Percentiles rank a stretch among this genome's conserved stretches.
Evolutionary conservation across 2,329 filamentous ascomycete genomes (phyloP).

Genomic region (Scorias spongiosa): DNA sequence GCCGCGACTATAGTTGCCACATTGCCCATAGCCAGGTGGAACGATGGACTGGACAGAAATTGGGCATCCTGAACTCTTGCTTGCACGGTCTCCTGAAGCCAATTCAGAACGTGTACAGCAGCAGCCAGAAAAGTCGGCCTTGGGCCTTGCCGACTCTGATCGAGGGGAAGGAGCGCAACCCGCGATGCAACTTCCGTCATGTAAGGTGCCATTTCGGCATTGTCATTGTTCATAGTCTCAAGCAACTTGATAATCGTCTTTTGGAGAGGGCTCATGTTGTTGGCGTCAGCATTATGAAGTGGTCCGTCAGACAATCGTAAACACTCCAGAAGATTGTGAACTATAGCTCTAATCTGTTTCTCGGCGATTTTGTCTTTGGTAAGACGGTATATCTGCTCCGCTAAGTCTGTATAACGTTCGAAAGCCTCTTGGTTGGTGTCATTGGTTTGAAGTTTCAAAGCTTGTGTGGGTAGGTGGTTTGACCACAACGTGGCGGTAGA

Average conservation of each 20-base stretch:
- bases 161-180: conserved; percentile 56
- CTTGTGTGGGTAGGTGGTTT: conserved; percentile 12
- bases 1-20: conserved; percentile 55
- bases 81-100: conserved; percentile 44
- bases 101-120: conserved; percentile 64
- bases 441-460: conserved; percentile 3
- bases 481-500: conserved; percentile 18
- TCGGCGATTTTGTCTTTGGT: conserved; percentile 48
- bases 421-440: conserved; percentile 58
- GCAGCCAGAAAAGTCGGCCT: conserved; percentile 79
- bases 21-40: conserved; percentile 40
- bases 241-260: conserved; percentile 52
- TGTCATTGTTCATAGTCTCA: conserved; percentile 51
- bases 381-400: conserved; percentile 65
- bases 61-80: not conserved
- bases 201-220: conserved; percentile 48
- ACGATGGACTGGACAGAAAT: not conserved
- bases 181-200: conserved; percentile 55
- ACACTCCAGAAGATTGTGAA: conserved; percentile 54
- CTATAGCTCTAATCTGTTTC: conserved; percentile 49
- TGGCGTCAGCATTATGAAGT: conserved; percentile 55
- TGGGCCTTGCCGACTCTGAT: conserved; percentile 15
- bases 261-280: conserved; percentile 60
- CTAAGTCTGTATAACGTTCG: conserved; percentile 65
- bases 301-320: conserved; percentile 54